Percentiles rank a stretch among this genome's conserved stretches.
These are phyloP conservation scores for Gracilariopsis chorda DNA, from an alignment of 23 red algal genomes.

Conservation along the genomic window DNA sequence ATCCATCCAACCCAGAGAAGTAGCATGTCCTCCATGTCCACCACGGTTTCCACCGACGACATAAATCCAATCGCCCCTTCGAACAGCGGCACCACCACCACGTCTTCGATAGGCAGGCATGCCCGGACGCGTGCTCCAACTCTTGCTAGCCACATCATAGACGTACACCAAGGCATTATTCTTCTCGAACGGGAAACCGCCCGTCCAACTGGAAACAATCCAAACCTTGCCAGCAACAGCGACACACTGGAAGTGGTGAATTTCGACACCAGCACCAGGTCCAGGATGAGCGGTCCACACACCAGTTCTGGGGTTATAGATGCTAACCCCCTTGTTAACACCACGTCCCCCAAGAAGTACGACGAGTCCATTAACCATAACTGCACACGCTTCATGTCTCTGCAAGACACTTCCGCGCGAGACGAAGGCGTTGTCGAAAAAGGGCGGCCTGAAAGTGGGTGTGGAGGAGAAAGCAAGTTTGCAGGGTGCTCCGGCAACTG, in stretches of 20 bases:
- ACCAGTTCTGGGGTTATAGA: slow-evolving; percentile 55
- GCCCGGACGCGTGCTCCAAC: slow-evolving; percentile 20
- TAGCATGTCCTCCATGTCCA: slow-evolving; percentile 64
- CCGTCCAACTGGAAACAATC: slow-evolving; percentile 60
- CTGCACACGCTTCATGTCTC: slow-evolving; percentile 48
- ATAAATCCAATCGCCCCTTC: slow-evolving; percentile 39
- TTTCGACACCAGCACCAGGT: slow-evolving; percentile 19
- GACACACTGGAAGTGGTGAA: slow-evolving; percentile 71
- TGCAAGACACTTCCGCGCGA: neutral
- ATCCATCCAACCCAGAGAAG: slow-evolving; percentile 70
- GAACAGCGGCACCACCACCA: slow-evolving; percentile 46
- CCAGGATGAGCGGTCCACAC: slow-evolving; percentile 30
- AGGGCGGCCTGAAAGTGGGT: neutral
- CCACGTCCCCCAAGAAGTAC: slow-evolving; percentile 63
- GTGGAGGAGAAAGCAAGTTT: neutral
- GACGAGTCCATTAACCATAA: slow-evolving; percentile 57
- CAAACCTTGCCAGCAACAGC: slow-evolving; percentile 13
- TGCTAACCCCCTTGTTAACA: slow-evolving; percentile 24
- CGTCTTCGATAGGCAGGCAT: slow-evolving; percentile 33
- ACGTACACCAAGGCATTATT: slow-evolving; percentile 38
- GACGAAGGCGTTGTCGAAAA: neutral
- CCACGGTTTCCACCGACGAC: slow-evolving; percentile 66
- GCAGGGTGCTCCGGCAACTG: neutral
- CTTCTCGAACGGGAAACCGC: slow-evolving; percentile 58
- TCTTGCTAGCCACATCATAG: slow-evolving; percentile 26